phyloP scores from a whole-genome alignment of 2,329 filamentous ascomycete genomes.

The Geoglossum cookeanum region DNA sequence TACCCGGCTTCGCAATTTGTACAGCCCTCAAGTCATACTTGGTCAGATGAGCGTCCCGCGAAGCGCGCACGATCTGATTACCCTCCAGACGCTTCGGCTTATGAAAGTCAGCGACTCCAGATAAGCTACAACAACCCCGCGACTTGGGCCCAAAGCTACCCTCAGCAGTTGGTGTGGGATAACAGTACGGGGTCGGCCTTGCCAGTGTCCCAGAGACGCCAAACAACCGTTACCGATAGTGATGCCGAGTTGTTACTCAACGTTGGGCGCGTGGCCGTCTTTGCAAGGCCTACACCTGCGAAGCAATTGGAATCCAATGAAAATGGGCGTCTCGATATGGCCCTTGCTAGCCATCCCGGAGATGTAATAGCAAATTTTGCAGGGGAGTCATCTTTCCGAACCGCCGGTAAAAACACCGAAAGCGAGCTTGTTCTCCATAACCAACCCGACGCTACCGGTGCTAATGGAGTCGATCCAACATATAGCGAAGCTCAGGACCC shows the following conservation, averaged over 20 bases:
- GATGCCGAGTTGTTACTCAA: slow-evolving; percentile 30
- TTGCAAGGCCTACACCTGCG: background rate
- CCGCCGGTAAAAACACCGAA: background rate
- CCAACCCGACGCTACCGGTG: background rate
- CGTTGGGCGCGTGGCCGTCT: slow-evolving; percentile 17
- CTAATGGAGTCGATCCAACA: background rate
- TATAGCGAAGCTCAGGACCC: background rate
- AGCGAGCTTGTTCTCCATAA: background rate
- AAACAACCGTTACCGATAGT: slow-evolving; percentile 18
- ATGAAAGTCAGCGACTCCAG: slow-evolving; percentile 12
- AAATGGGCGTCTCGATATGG: background rate
- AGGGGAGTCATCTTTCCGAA: background rate
- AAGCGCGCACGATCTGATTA: slow-evolving; percentile 39
- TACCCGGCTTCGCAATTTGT: slow-evolving; percentile 10
- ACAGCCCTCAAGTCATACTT: slow-evolving; percentile 13
- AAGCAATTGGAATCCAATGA: background rate
- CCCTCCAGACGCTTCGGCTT: slow-evolving; percentile 17
- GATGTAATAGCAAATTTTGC: background rate
- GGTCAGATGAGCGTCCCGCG: slow-evolving; percentile 29
- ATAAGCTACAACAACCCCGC: slow-evolving; percentile 22
- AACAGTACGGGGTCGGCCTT: background rate
- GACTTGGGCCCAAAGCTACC: background rate
- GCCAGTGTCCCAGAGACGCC: background rate
- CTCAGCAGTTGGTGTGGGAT: background rate
- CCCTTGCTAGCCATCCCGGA: background rate